These are phyloP conservation scores for Alopecurus myosuroides DNA, from an alignment of 176 grass and related monocot genomes.

Conservation along the genomic window DNA sequence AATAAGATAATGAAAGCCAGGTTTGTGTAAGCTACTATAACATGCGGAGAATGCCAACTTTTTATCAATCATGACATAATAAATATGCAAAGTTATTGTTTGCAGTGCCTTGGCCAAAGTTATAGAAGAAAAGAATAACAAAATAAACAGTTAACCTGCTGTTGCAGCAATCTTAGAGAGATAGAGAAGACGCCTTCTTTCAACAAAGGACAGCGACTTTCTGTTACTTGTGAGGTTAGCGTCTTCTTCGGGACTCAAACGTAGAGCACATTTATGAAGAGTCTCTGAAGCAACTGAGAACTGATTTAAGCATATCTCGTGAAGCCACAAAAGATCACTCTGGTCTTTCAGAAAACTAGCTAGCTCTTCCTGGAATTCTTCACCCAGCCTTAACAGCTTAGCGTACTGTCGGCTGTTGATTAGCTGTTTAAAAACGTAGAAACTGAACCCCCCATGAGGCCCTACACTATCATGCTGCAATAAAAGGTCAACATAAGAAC, in stretches of 20 bases:
- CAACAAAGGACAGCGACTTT: slow-evolving; percentile 46
- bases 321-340: slow-evolving; percentile 82
- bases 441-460: slow-evolving; percentile 92
- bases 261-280: slow-evolving; percentile 66
- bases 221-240: slow-evolving; percentile 31
- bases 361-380: slow-evolving; percentile 96
- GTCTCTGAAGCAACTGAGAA: slow-evolving; percentile 79
- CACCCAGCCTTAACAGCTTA: slow-evolving; percentile 89
- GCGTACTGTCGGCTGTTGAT: slow-evolving; percentile 46
- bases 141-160: slow-evolving; percentile 67
- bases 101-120: background rate
- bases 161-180: slow-evolving; percentile 93
- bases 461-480: slow-evolving; percentile 94
- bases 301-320: slow-evolving; percentile 81
- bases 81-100: slow-evolving; percentile 3
- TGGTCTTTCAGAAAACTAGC: slow-evolving; percentile 77
- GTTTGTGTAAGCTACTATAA: slow-evolving; percentile 14
- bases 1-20: background rate
- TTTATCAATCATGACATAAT: slow-evolving; percentile 1
- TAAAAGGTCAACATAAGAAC: slow-evolving; percentile 32
- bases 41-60: background rate
- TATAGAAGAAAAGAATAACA: background rate
- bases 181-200: slow-evolving; percentile 85
- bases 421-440: slow-evolving; percentile 83
- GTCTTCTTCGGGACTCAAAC: slow-evolving; percentile 30